Evolutionary conservation across 768 basidiomycete species (phyloP), one percentile per base, ranked within the genome.

Genomic region (Albatrellus ellisii): DNA sequence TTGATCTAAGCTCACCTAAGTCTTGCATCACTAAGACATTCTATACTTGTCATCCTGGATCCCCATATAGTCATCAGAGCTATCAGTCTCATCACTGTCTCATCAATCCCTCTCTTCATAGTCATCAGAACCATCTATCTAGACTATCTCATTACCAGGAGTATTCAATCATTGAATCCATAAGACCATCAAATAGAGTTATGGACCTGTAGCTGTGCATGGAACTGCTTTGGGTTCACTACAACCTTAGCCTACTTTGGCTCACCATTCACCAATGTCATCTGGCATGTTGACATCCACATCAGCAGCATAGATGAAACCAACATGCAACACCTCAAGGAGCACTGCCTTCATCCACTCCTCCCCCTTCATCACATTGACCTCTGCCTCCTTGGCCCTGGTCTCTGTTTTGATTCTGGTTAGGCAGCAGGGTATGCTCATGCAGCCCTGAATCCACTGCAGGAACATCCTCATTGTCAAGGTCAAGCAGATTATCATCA

Each of bases 281-380:
- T 51, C 52, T n/a, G 58, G 57, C 47, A 65, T 48, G 33, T 38
- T 38, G 15, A 37, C n/a, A 14, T 41, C 35, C 27, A 56, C 56
- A 37, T 66, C 60, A 4, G n/a, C n/a, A n/a, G 68, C 61, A 50
- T 77, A 73, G 14, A 84, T 65, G 59, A 82, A 97, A 3, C 94
- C 94, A 39, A 79, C 67, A 39, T 76, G 73, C 20, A 73, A 69
- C 0, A 94, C 94, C 54, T 79, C 73, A 4, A 65, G 62, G 36
- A 99, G 60, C 1, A 86, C 81, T 34, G 78, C 77, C 55, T 75
- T 79, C 77, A 97, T 79, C 82, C 94, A 95, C 26, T 65, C 63
- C 64, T 89, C 79, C 50, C 85, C 75, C 69, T 76, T 79, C 49
- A 82, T 60, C 35, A 65, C 65, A 49, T 89, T 87, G 35, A 95